Evolutionary conservation across 495 filamentous ascomycete genomes (phyloP).

Genomic region (Tuber indicum): DNA sequence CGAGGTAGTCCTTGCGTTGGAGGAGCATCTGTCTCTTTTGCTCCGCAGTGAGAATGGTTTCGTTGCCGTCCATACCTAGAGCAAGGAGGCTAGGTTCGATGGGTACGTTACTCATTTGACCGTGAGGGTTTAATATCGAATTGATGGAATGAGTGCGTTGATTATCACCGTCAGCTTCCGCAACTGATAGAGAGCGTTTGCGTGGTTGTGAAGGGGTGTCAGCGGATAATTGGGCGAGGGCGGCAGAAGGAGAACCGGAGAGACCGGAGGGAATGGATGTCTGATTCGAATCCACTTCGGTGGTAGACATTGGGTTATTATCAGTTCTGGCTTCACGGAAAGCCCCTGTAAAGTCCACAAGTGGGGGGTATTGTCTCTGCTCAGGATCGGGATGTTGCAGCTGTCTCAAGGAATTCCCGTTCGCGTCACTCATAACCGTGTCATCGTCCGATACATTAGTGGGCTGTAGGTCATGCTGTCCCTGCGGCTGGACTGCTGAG

Average conservation of each 20-base stretch:
- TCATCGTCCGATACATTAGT: slow-evolving; percentile 33
- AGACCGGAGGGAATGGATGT: background rate
- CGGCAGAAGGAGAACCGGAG: background rate
- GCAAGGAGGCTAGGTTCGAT: slow-evolving; percentile 49
- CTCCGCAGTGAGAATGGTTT: slow-evolving; percentile 22
- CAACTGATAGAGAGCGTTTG: slow-evolving; percentile 62
- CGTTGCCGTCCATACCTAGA: slow-evolving; percentile 36
- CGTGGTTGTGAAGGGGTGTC: slow-evolving; percentile 51
- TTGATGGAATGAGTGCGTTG: slow-evolving; percentile 72
- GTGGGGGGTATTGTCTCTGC: slow-evolving; percentile 36
- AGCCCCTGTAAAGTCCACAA: slow-evolving; percentile 35
- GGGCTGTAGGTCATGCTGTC: slow-evolving; percentile 41
- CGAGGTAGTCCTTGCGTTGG: slow-evolving; percentile 42
- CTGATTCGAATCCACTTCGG: background rate
- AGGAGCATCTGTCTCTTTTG: slow-evolving; percentile 41
- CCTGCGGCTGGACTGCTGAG: slow-evolving; percentile 46
- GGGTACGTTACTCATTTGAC: slow-evolving; percentile 46
- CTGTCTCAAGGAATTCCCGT: slow-evolving; percentile 21
- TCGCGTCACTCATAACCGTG: slow-evolving; percentile 33
- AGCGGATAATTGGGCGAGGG: background rate
- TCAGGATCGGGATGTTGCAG: slow-evolving; percentile 21
- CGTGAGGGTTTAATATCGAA: slow-evolving; percentile 65
- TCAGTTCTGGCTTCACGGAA: slow-evolving; percentile 14
- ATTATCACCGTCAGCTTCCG: slow-evolving; percentile 46
- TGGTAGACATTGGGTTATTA: background rate